Base-by-base conservation (phyloP, 345 rosid species). In the Passiflora organensis region DNA sequence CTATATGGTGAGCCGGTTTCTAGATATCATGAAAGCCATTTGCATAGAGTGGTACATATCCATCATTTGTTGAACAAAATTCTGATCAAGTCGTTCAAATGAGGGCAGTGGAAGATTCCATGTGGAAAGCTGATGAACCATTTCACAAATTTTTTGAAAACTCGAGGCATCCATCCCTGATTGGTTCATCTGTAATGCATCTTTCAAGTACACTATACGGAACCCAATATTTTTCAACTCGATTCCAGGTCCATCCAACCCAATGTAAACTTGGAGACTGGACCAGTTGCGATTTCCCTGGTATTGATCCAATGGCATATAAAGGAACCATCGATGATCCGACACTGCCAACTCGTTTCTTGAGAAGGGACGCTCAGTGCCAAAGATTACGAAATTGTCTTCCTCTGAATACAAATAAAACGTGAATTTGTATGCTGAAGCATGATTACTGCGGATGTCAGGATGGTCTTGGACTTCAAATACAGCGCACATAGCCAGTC, bases 401-500 rank as follows among this genome's bases (percentile, higher is more conserved):
- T 41, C 43, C 3, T 41, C 43, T 12, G 43, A 13, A 9, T 3
- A 0, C 43, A 41, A 41, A 41, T 41, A 41, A 15, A 41, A 41
- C 9, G 14, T 6, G 43, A 41, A 41, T 15, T 41, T 41, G 43
- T 41, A 41, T 12, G 1, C 13, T 41, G 43, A 6, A 12, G 43
- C n/a, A 41, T 12, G 5, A 6, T 13, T 12, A 3, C 8, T 28
- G 34, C 8, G 8, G 10, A 41, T 15, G n/a, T 13, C n/a, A 8
- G 43, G 43, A 41, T 41, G 43, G 15, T 41, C 43, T 15, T 41
- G 43, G n/a, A 41, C 43, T 41, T 41, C n/a, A 41, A 41, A 41
- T 4, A 41, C 43, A 11, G 43, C 43, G n/a, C 43, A 41, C 43
- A 41, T 15, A 11, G 43, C 43, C 43, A 41, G 13, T 41, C 43